Evolutionary conservation across 768 basidiomycete species (phyloP).

Genomic region (Mycena chlorophos): DNA sequence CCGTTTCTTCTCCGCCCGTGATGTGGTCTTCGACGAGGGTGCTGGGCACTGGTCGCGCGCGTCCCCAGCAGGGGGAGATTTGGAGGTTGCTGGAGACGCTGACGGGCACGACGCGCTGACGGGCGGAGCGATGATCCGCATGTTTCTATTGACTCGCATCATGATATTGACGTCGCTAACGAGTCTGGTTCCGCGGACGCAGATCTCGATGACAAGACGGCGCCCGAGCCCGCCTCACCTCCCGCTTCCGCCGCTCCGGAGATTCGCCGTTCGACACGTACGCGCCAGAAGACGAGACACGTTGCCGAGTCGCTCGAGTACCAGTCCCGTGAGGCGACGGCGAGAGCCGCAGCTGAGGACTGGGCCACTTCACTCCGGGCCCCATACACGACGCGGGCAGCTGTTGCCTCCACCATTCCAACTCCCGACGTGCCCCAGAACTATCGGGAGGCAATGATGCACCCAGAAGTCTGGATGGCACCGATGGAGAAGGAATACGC

Average conservation of each 20-base stretch:
- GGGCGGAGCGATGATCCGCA: constrained; percentile 3
- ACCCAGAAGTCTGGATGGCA: constrained; percentile 16
- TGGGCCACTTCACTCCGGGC: constrained; percentile 7
- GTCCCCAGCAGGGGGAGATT: constrained; percentile 7
- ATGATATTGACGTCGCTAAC: background rate
- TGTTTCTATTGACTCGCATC: constrained; percentile 2
- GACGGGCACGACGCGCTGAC: background rate
- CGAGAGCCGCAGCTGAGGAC: constrained; percentile 1
- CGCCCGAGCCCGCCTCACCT: background rate
- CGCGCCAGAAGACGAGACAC: background rate
- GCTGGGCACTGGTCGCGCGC: constrained; percentile 5
- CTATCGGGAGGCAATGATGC: constrained; percentile 21
- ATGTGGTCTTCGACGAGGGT: constrained; percentile 31
- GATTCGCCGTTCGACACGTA: constrained; percentile 8
- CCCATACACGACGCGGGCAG: constrained; percentile 1
- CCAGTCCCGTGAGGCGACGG: background rate
- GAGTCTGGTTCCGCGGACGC: constrained; percentile 1
- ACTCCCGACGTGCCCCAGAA: constrained; percentile 1
- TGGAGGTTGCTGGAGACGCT: constrained; percentile 3
- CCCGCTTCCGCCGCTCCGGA: constrained; percentile 1
- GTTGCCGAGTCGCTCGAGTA: background rate
- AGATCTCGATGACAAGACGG: background rate
- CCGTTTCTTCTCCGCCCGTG: constrained; percentile 16
- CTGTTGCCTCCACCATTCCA: constrained; percentile 1
- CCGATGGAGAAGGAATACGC: constrained; percentile 23